Evolutionary conservation across 371 early-diverging fungal genomes (phyloP), one percentile per base, ranked within the genome.

Genomic region (Paraphysoderma sedebokerense): DNA sequence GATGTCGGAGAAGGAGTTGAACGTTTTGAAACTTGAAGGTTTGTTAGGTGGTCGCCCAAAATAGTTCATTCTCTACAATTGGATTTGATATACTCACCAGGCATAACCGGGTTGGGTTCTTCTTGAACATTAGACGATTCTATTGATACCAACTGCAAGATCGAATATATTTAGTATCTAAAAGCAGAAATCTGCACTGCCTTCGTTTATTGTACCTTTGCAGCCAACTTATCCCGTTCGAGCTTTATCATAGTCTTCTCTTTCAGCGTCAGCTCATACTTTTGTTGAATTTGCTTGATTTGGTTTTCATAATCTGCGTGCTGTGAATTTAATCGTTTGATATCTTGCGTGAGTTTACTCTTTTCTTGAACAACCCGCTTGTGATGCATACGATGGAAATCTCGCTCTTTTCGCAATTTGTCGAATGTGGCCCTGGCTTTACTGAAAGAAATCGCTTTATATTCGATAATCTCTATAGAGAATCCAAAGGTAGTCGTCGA

Each of bases 351-450:
- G 31, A 67, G 49, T 15, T 57, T 49, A 36, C 57, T 51, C 42
- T 72, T 72, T 44, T 72, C 72, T 46, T 72, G 72, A 20, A 65
- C 66, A 20, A 67, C 67, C 23, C 72, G 62, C 41, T 67, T 64
- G 52, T 72, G 69, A 51, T 72, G 72, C 66, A 72, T 67, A 7
- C 69, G 53, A 49, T 69, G 69, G 46, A 69, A 69, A 48, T 72
- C 66, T 29, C 67, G 58, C 48, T 68, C 69, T 50, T 72, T 68
- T 12, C 63, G 56, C 13, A 69, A 58, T 39, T 66, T 63, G 45
- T 68, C 66, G 52, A 66, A 68, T 0, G 65, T 66, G 0, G 68
- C 53, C 5, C 66, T 54, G 1, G 68, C 68, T 53, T 66, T 65
- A 48, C 65, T 68, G 37, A 35, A 26, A 15, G 19, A 28, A 26